These are phyloP conservation scores for Cardamine chenopodiifolia DNA, from an alignment of 345 rosid species.

Conservation along the genomic window DNA sequence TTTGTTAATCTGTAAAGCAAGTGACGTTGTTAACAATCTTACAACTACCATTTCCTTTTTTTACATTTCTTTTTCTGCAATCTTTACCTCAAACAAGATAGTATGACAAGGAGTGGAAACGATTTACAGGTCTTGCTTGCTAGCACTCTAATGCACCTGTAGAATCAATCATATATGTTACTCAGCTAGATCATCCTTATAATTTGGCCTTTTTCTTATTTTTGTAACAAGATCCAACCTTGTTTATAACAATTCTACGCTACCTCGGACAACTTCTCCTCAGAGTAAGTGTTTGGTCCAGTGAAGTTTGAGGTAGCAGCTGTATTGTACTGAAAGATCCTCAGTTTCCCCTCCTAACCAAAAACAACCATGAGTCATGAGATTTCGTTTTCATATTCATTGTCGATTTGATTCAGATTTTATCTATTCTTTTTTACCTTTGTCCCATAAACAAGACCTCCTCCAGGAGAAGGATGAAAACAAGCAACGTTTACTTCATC, in stretches of 20 bases:
- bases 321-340: slow-evolving; percentile 66
- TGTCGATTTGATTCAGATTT: neutral
- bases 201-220: neutral
- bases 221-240: neutral
- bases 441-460: slow-evolving; percentile 91
- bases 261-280: slow-evolving; percentile 50
- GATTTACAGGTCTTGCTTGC: no score
- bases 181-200: neutral
- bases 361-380: neutral
- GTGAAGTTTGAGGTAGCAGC: slow-evolving; percentile 42
- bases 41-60: neutral
- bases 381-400: neutral
- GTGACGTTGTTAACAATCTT: neutral
- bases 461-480: slow-evolving; percentile 85
- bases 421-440: slow-evolving; percentile 48
- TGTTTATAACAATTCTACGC: slow-evolving; percentile 32
- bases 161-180: neutral
- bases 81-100: neutral
- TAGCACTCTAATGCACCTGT: no score
- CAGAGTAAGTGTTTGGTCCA: slow-evolving; percentile 39
- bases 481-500: slow-evolving; percentile 94
- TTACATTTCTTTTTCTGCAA: neutral
- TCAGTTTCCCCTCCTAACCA: slow-evolving; percentile 76
- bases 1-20: slow-evolving; percentile 6
- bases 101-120: neutral